Percentiles rank a stretch among this genome's conserved stretches.
Evolutionary conservation across 345 rosid genomes (phyloP).

Genomic region (Populus ilicifolia): DNA sequence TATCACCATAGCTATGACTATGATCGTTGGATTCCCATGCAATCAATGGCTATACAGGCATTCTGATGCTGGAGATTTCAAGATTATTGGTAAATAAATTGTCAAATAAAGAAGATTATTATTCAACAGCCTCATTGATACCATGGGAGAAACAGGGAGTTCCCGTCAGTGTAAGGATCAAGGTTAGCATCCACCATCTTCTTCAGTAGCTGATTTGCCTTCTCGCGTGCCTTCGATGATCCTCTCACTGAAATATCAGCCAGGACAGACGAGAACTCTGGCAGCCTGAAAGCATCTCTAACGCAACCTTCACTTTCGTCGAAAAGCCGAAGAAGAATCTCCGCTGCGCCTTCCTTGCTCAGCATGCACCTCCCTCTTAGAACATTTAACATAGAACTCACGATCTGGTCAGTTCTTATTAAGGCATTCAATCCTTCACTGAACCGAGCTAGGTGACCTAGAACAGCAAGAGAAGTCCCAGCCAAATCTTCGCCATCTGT

Average conservation of each 20-base stretch:
- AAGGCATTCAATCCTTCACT: slow-evolving; percentile 46
- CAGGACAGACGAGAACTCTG: slow-evolving; percentile 33
- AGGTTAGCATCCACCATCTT: slow-evolving; percentile 38
- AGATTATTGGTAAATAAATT: background rate
- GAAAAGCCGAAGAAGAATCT: slow-evolving; percentile 42
- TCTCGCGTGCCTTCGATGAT: slow-evolving; percentile 48
- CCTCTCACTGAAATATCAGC: slow-evolving; percentile 58
- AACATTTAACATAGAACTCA: slow-evolving; percentile 42
- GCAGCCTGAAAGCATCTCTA: slow-evolving; percentile 39
- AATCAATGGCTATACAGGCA: background rate
- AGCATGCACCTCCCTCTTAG: slow-evolving; percentile 47
- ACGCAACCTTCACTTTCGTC: slow-evolving; percentile 53
- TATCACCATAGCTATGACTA: background rate
- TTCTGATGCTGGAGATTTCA: background rate
- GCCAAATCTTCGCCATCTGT: slow-evolving; percentile 30
- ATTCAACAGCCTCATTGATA: background rate
- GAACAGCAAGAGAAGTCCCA: slow-evolving; percentile 38
- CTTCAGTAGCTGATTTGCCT: slow-evolving; percentile 40
- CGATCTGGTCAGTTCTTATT: slow-evolving; percentile 33
- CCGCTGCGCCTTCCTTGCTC: slow-evolving; percentile 64
- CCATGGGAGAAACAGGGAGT: slow-evolving; percentile 18
- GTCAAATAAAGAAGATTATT: background rate
- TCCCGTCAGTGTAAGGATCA: slow-evolving; percentile 16
- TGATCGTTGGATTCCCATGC: background rate
- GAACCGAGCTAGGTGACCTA: slow-evolving; percentile 45